Evolutionary conservation across 2,329 filamentous ascomycete genomes (phyloP), one percentile per base, ranked within the genome.

Genomic region (Epichloe amarillans): DNA sequence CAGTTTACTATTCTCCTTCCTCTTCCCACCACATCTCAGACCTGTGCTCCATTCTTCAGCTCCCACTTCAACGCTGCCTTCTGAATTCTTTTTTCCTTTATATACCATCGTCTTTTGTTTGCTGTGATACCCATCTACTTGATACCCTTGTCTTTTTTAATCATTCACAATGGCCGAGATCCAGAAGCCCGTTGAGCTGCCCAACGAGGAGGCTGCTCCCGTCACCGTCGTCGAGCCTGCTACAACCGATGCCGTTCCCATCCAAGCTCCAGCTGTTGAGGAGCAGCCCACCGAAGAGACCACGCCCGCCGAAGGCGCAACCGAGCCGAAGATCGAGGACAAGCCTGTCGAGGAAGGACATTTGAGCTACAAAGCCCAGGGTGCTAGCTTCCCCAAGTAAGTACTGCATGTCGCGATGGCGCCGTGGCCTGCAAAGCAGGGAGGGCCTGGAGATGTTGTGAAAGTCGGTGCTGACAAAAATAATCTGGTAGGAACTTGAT

Each of bases 331-430:
- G 52, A 64, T 64, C 43, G 67, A 69, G 56, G 71, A 64, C 57
- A 69, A 70, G 50, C 84, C 86, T 55, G 76, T 91, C 55, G 84
- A 86, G 67, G 89, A 94, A 70, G 91, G 90, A 55, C 74, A 81
- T 60, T 80, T 97, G 50, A 86, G 86, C 68, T 88, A 95, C 84
- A 95, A 96, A 82, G 85, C 80, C 52, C 84, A 86, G 54, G 87
- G 87, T 66, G 77, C 90, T 57, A 77, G 75, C 71, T 82, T 80
- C 67, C 84, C 91, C 73, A 96, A 94, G 90, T 95, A 79, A 75
- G 87, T 68, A 2, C 2, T n/a, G 36, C 12, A 8, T 12, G 10
- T 12, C 3, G 2, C 3, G 15, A 8, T 12, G n/a, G 3, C 1
- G 43, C 10, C 11, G 11, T 3, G 8, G 3, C 10, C 30, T 30